Conservation (phyloP, 2,329 filamentous ascomycete species). For the Sclerotinia glacialis region DNA sequence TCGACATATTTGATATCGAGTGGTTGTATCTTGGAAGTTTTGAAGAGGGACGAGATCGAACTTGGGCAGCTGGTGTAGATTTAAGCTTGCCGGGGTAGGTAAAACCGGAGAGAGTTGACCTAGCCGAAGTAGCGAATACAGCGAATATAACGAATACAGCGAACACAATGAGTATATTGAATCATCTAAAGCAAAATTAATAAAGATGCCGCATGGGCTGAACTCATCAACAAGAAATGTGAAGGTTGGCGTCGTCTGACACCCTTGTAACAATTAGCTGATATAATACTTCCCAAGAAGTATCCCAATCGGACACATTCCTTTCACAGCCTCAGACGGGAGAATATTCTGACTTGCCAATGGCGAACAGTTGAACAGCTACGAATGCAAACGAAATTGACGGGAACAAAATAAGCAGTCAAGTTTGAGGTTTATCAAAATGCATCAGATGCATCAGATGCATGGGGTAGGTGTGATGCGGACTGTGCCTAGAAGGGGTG, state of each 20-base stretch:
- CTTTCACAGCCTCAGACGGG: conserved; percentile 12
- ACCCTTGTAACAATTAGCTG: conserved; percentile 5
- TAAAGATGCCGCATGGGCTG: conserved; percentile 7
- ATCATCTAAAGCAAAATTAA: background rate
- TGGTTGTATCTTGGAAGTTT: background rate
- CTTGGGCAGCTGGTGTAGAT: background rate
- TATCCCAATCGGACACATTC: background rate
- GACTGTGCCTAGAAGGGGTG: background rate
- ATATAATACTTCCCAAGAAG: background rate
- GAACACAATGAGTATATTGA: conserved; percentile 1
- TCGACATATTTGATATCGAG: conserved; percentile 6
- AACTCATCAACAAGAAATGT: background rate
- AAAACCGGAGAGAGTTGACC: background rate
- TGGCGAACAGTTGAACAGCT: background rate
- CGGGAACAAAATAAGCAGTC: background rate
- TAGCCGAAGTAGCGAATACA: background rate
- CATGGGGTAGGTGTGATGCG: background rate
- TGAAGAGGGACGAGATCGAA: background rate
- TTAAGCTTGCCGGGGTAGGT: conserved; percentile 6
- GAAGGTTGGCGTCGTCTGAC: conserved; percentile 16
- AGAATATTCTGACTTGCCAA: conserved; percentile 2
- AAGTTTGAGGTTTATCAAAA: conserved; percentile 1
- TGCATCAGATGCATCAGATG: background rate
- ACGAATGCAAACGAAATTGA: background rate
- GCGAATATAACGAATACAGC: background rate